Evolutionary conservation across 768 basidiomycete species (phyloP), one percentile per base, ranked within the genome.

Genomic region (Steccherinum ochraceum): DNA sequence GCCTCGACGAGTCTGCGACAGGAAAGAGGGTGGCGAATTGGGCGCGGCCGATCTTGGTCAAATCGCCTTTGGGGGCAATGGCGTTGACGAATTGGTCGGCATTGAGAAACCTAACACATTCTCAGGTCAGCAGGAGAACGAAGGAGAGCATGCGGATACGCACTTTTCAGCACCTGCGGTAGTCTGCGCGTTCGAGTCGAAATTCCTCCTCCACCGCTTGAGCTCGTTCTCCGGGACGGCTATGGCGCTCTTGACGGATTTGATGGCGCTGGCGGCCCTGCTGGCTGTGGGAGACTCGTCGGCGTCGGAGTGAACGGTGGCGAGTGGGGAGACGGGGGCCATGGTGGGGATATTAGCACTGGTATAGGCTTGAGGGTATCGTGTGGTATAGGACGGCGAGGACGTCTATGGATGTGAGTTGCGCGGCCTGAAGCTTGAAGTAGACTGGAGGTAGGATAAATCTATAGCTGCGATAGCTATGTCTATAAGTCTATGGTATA

Each of bases 21-120:
- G 84, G 83, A 72, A 94, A 95, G 55, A 95, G 78, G 52, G 94
- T 86, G 35, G 82, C 84, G 64, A 91, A 98, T 63, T 96, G 93
- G 5, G 85, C 80, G 19, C 89, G 84, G 27, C 84, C 84, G 58
- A 97, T 94, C 68, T 86, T 89, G 50, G 81, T 77, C 58, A 93
- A 76, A 73, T 95, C 93, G 26, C 79, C 83, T 45, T 79, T 78
- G 2, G 95, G 93, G 25, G 89, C 93, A 66, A 98, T 94, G 48
- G 96, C 94, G 65, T 91, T 90, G 58, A 98, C 87, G 68, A 99
- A 99, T 61, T 84, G 84, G 24, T 93, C 86, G 27, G 77, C 72
- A 69, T 92, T 88, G 44, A 99, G 76, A 65, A 81, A 95, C 69
- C 94, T 97, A 58, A 24, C 25, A 23, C 25, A 24, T 19, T 21